phyloP scores from a whole-genome alignment of 306 rosid genomes.

The Vigna nakashimae region DNA sequence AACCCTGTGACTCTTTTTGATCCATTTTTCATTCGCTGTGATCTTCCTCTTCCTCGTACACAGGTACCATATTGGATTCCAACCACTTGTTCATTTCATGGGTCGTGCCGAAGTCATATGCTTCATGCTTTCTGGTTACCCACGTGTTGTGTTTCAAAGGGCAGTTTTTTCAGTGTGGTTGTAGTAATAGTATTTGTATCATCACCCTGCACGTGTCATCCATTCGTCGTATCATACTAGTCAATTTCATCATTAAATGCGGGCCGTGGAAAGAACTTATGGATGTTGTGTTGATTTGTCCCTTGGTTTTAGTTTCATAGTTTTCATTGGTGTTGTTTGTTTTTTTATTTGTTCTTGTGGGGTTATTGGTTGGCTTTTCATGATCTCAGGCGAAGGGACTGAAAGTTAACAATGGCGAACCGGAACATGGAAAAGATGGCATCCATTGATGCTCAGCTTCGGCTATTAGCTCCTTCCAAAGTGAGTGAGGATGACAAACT shows the following conservation, averaged over 20 bases:
- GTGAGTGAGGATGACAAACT: conserved; percentile 97
- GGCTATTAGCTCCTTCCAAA: conserved; percentile 81
- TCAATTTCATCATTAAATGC: conserved; percentile 16
- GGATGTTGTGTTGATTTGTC: conserved; percentile 45
- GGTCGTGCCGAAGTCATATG: conserved; percentile 32
- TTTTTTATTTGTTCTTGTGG: conserved; percentile 10
- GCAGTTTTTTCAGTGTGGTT: background rate
- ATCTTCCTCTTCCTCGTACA: conserved; percentile 31
- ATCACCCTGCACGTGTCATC: conserved; percentile 45
- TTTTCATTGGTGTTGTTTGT: background rate
- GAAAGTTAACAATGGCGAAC: conserved; percentile 61
- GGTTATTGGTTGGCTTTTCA: conserved; percentile 29
- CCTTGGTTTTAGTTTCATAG: conserved; percentile 44
- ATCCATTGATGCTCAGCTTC: conserved; percentile 95
- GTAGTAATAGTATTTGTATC: background rate
- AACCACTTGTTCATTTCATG: conserved; percentile 22
- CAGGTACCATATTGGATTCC: conserved; percentile 56
- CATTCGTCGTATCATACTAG: conserved; percentile 13
- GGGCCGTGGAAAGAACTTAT: conserved; percentile 31
- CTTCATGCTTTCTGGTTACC: conserved; percentile 6
- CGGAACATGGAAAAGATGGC: conserved; percentile 89
- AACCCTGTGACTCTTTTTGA: conserved; percentile 1
- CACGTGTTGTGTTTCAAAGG: conserved; percentile 9
- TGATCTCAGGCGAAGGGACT: conserved; percentile 51
- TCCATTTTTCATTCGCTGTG: conserved; percentile 28